A percentile compares a stretch with the other conserved stretches of the same genome.
These are phyloP conservation scores for Sanghuangporus sanghuang DNA, from an alignment of 1,284 basidiomycete species.

Conservation along the genomic window DNA sequence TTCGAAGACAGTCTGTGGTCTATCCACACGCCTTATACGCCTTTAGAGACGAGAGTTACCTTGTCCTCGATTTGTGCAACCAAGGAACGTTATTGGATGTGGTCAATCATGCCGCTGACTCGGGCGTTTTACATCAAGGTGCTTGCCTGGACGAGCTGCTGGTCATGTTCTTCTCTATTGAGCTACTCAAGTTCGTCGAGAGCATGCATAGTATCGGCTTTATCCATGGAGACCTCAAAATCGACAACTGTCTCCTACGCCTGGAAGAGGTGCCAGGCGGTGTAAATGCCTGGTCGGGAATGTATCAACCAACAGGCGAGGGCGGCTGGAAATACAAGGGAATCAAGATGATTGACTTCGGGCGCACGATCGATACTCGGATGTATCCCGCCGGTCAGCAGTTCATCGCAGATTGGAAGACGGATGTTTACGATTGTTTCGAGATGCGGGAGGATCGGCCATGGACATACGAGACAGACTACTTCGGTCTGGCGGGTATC, in stretches of 20 bases:
- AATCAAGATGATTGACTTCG: constrained; percentile 94
- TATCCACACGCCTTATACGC: constrained; percentile 72
- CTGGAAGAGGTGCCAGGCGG: constrained; percentile 79
- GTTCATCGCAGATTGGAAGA: constrained; percentile 86
- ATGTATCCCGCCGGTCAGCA: constrained; percentile 75
- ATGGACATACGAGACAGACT: constrained; percentile 96
- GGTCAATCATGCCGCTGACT: constrained; percentile 77
- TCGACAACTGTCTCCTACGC: constrained; percentile 95
- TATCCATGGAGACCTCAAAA: constrained; percentile 98
- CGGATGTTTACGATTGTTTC: constrained; percentile 84
- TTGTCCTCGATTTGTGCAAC: constrained; percentile 83
- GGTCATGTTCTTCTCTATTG: constrained; percentile 93
- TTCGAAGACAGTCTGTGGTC: constrained; percentile 64
- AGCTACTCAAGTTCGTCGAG: constrained; percentile 82
- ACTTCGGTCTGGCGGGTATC: constrained; percentile 90
- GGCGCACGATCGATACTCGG: constrained; percentile 83
- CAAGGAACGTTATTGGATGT: constrained; percentile 93
- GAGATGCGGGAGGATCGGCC: constrained; percentile 81
- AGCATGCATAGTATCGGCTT: constrained; percentile 78
- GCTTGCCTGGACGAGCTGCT: constrained; percentile 89
- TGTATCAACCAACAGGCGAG: constrained; percentile 72
- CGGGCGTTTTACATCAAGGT: constrained; percentile 70
- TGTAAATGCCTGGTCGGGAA: constrained; percentile 62
- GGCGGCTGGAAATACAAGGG: constrained; percentile 88
- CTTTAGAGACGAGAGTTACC: constrained; percentile 86